phyloP scores from a whole-genome alignment of 1,139 yeast species.

The Yarrowia galli region DNA sequence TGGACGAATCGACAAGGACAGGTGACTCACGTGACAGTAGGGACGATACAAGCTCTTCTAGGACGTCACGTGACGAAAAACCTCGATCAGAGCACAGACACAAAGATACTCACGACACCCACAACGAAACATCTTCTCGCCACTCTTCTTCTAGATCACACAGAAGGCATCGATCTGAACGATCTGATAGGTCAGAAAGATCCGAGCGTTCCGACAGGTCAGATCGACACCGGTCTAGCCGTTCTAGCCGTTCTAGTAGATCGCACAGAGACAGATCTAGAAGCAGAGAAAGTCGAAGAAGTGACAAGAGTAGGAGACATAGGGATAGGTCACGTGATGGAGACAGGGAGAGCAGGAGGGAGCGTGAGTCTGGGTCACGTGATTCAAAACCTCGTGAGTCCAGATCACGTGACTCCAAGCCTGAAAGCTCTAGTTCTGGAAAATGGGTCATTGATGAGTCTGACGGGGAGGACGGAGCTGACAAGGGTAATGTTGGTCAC shows the following conservation, averaged over 20 bases:
- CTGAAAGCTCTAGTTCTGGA: neutral
- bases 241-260: neutral
- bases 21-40: neutral
- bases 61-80: neutral
- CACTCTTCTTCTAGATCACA: constrained; percentile 11
- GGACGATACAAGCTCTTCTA: too few species aligned
- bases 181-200: constrained; percentile 6
- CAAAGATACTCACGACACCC: neutral
- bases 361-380: neutral
- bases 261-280: constrained; percentile 30
- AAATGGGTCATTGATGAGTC: constrained; percentile 28
- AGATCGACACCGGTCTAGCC: constrained; percentile 32
- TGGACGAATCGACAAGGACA: neutral
- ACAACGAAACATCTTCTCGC: neutral
- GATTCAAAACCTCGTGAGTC: neutral
- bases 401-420: neutral
- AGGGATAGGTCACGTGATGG: constrained; percentile 39
- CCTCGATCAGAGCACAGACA: neutral
- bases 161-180: constrained; percentile 7
- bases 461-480: neutral
- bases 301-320: too few species aligned
- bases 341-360: neutral
- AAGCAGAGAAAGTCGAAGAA: constrained; percentile 18
- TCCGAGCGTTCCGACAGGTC: neutral
- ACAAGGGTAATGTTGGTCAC: too few species aligned